Evolutionary conservation across 768 basidiomycete genomes (phyloP), one percentile per base, ranked within the genome.

Genomic region (Suillus ampliporus): DNA sequence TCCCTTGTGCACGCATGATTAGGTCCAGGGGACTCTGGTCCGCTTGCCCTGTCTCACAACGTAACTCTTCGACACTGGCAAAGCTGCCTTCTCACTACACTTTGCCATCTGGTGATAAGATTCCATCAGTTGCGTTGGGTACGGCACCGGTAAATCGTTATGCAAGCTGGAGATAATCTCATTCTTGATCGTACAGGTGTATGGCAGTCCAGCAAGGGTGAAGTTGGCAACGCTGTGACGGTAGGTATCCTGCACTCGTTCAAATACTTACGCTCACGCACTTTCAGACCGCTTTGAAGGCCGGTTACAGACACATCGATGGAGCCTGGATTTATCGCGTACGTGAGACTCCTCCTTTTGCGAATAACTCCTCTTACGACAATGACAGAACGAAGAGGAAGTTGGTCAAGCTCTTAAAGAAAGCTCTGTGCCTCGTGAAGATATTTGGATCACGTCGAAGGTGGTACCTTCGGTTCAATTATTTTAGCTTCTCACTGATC

Each of bases 251-350:
- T 23, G 0, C n/a, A 28, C 31, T 11, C 5, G 4, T 11, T 38
- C 21, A 35, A 5, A 23, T 21, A 2, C 34, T 31, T 10, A 26
- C 40, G 35, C 44, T 23, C 47, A 60, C 31, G 63, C 26, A 2
- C 10, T 9, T 11, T 13, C 58, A 88, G 84, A 77, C 83, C 4
- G 89, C 89, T 2, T 71, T 91, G 59, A 77, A 80, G 28, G 76
- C 83, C 6, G 89, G 90, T 0, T 91, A 91, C 67, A 80, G 84
- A 63, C 90, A 90, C 68, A 89, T 91, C 50, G 90, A 90, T 65
- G 89, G 84, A 19, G 90, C 89, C 44, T 91, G 89, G 89, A 79
- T 81, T 51, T 92, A 91, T 67, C 71, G 81, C 46, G 89, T 87
- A 63, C 9, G 83, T 73, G 9, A 7, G 13, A 19, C 19, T 6